These are phyloP conservation scores for Ophiocordyceps camponoti-rufipedis DNA, from an alignment of 2,329 filamentous ascomycete species.

Conservation along the genomic window DNA sequence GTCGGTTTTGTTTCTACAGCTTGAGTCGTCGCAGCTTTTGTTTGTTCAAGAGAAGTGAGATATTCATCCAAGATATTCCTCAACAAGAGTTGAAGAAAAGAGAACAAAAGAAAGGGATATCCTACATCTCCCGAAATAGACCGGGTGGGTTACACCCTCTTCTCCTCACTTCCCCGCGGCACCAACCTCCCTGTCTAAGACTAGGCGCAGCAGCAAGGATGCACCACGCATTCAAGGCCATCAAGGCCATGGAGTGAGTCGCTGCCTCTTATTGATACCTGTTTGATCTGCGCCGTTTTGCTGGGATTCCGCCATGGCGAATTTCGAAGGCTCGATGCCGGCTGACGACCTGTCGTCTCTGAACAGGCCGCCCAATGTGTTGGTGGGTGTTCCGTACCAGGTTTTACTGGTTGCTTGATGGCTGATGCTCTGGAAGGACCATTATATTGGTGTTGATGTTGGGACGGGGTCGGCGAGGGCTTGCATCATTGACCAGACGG, in stretches of 20 bases:
- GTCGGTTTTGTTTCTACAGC: too few relatives aligned
- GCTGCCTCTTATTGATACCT: constrained; percentile 1
- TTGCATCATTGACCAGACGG: constrained; percentile 82
- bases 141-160: background rate
- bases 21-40: too few relatives aligned
- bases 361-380: constrained; percentile 15
- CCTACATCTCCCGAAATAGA: too few relatives aligned
- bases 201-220: background rate
- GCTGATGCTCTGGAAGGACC: constrained; percentile 19
- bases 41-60: too few relatives aligned
- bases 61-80: too few relatives aligned
- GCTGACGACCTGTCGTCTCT: constrained; percentile 7
- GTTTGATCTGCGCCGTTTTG: background rate
- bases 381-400: constrained; percentile 8
- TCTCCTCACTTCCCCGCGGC: background rate
- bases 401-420: too few relatives aligned
- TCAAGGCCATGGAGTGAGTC: constrained; percentile 20
- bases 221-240: constrained; percentile 10
- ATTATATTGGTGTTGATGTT: constrained; percentile 79
- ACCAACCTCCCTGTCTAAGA: background rate
- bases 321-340: constrained; percentile 3
- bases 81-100: background rate
- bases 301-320: constrained; percentile 2
- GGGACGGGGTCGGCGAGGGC: constrained; percentile 90
- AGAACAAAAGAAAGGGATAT: background rate